A percentile compares a stretch with the other conserved stretches of the same genome.
Evolutionary conservation across 164 flowering plant species (phyloP).

Genomic region (Vitis amurensis): DNA sequence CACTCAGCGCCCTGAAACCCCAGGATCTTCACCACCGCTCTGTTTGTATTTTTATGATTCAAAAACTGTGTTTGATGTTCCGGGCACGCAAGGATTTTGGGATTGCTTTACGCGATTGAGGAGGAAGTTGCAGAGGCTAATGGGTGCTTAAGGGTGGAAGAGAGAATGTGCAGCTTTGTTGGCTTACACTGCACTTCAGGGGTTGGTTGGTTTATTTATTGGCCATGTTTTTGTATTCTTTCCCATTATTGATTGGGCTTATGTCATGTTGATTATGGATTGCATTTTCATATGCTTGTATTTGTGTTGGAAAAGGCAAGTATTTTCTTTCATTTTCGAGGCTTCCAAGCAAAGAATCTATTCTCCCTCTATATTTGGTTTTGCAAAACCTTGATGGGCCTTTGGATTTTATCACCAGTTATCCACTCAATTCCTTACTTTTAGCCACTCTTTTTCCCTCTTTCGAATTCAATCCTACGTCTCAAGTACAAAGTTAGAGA

Average conservation of each 20-base stretch:
- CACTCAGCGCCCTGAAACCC: background rate
- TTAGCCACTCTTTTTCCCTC: no score
- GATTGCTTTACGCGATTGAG: constrained; percentile 49
- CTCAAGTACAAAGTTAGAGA: no score
- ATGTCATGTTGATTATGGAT: background rate
- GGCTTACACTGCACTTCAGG: constrained; percentile 32
- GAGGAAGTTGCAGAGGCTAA: constrained; percentile 16
- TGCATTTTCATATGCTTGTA: background rate
- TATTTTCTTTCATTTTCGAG: constrained; percentile 2
- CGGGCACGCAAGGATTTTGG: constrained; percentile 45
- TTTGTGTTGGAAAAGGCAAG: background rate
- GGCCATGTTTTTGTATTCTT: background rate
- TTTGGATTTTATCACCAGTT: no score
- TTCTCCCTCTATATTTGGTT: background rate
- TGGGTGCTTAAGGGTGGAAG: constrained; percentile 10
- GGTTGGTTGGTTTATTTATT: background rate
- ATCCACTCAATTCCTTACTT: background rate
- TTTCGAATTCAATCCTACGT: no score
- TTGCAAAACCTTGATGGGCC: background rate
- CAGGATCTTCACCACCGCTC: no score
- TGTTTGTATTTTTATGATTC: background rate
- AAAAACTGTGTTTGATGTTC: constrained; percentile 14
- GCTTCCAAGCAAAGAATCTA: constrained; percentile 35
- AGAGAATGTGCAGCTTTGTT: constrained; percentile 15
- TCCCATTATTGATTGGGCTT: background rate